Evolutionary conservation across 805 yeast species (phyloP), one percentile per base, ranked within the genome.

Genomic region (Wickerhamiella galacta): DNA sequence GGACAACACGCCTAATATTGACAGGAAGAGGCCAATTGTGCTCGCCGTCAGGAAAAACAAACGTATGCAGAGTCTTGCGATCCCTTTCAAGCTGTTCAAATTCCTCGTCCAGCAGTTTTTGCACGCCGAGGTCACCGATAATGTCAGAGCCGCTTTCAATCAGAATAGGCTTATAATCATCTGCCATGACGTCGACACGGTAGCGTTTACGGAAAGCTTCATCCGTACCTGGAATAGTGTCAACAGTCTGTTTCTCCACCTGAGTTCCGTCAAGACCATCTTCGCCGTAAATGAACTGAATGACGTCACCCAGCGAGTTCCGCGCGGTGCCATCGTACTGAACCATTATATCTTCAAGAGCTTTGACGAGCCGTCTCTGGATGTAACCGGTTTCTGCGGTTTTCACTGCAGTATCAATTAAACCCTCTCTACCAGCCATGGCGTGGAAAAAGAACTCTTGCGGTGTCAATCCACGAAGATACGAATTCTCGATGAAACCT

Each of bases 381-480:
- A 87, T 85, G 57, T 87, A 87, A 62, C 96, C 96, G 18, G 96
- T 85, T 61, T 87, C 96, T 2, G 99, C 96, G 26, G 99, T 90
- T 58, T 90, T 90, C 31, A 90, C 99, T 11, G 99, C 99, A 35
- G 99, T 90, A 68, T 90, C 99, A 55, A 90, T 92, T 54, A 90
- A 67, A 67, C 99, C 99, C 64, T 90, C 99, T 70, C 99, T 82
- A 65, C 99, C 99, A 52, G 98, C 96, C 95, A 90, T 90, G 33
- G 96, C 95, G 56, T 90, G 99, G 76, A 90, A 90, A 56, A 90
- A 85, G 57, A 90, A 90, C 57, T 90, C 99, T 58, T 90, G 96
- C 21, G 99, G 98, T 4, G 98, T 85, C 50, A 90, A 67, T 24
- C 99, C 99, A 64, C 96, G 75, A 53, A 87, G 66, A 53, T 90